phyloP scores from a whole-genome alignment of 148 eudicot species.

The Bassia scoparia region DNA sequence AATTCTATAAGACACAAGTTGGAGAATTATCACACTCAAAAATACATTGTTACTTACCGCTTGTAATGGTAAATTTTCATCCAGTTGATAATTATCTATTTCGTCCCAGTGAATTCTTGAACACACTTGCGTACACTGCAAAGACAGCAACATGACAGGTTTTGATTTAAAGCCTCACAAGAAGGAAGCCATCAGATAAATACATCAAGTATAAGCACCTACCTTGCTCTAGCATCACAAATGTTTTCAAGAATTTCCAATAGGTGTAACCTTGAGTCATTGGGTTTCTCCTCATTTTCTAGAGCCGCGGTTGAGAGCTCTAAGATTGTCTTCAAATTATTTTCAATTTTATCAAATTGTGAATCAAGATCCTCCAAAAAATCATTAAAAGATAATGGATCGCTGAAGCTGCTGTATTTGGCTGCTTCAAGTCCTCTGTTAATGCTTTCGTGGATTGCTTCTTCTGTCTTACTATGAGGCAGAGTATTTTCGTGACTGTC shows the following conservation, averaged over 20 bases:
- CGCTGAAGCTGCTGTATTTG: slow-evolving; percentile 23
- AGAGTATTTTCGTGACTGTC: slow-evolving; percentile 13
- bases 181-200: background rate
- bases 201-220: background rate
- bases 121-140: slow-evolving; percentile 26
- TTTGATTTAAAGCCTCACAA: background rate
- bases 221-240: slow-evolving; percentile 63
- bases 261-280: slow-evolving; percentile 42
- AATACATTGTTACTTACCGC: slow-evolving; percentile 9
- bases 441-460: slow-evolving; percentile 18
- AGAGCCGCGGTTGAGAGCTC: slow-evolving; percentile 35
- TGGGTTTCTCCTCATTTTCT: slow-evolving; percentile 38
- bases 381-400: slow-evolving; percentile 49
- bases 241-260: slow-evolving; percentile 49
- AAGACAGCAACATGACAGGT: background rate
- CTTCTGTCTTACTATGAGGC: slow-evolving; percentile 13
- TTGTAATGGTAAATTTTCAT: background rate
- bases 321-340: slow-evolving; percentile 43
- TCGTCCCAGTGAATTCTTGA: slow-evolving; percentile 1
- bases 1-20: background rate
- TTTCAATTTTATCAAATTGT: slow-evolving; percentile 57
- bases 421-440: slow-evolving; percentile 20
- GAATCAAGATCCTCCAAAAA: slow-evolving; percentile 52
- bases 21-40: background rate
- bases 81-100: slow-evolving; percentile 5